These are phyloP conservation scores for Paragyromitra xinjiangensis DNA, from an alignment of 495 filamentous ascomycete species.

Conservation along the genomic window DNA sequence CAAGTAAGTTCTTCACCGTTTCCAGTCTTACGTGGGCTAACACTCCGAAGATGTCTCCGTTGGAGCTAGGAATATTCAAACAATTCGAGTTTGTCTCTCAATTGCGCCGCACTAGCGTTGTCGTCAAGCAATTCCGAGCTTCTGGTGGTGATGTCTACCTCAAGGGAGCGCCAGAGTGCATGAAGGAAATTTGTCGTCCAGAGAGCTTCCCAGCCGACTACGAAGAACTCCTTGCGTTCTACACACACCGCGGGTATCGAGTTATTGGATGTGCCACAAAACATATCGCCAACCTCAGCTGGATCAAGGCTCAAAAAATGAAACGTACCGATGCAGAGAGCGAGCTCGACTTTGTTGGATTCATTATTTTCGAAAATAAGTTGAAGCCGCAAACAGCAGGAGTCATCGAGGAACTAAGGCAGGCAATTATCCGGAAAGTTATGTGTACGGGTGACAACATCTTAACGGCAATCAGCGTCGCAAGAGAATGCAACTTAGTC, in stretches of 20 bases:
- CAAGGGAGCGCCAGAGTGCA: conserved; percentile 96
- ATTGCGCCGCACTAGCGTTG: conserved; percentile 89
- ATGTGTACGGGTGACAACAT: conserved; percentile 99
- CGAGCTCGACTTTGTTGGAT: conserved; percentile 84
- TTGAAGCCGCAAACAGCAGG: conserved; percentile 81
- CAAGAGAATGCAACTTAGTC: conserved; percentile 88
- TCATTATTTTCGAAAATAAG: conserved; percentile 99
- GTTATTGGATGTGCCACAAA: conserved; percentile 97
- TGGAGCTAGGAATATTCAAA: conserved; percentile 87
- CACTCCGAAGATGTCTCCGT: conserved; percentile 42
- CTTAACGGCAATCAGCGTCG: conserved; percentile 94
- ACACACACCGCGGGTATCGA: conserved; percentile 93
- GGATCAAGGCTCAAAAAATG: conserved; percentile 95
- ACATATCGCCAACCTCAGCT: conserved; percentile 82
- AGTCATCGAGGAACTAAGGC: conserved; percentile 81
- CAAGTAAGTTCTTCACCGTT: conserved; percentile 5
- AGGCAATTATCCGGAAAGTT: conserved; percentile 85
- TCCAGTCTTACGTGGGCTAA: background rate
- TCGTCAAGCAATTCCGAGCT: conserved; percentile 85
- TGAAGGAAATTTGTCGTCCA: conserved; percentile 86
- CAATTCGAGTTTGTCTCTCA: conserved; percentile 97
- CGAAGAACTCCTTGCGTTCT: conserved; percentile 83
- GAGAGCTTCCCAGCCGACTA: conserved; percentile 88
- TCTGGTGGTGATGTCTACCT: conserved; percentile 84
- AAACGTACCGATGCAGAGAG: conserved; percentile 83